Percentiles rank a stretch among this genome's conserved stretches.
phyloP scores from a whole-genome alignment of 139 green algal species.

The Asterochloris erici region DNA sequence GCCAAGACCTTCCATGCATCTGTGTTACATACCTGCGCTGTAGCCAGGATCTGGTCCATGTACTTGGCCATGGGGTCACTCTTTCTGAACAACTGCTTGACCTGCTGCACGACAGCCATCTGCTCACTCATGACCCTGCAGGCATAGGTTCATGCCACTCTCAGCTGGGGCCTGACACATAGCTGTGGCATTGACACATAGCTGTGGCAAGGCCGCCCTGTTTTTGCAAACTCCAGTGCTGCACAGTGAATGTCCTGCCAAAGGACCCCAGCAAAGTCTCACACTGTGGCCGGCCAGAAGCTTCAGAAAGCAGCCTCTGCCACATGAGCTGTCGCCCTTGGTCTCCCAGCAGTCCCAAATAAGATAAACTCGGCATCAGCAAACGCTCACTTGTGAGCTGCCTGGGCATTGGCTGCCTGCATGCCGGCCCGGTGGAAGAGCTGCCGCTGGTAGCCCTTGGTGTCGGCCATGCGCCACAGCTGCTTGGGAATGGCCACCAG shows the following conservation, averaged over 20 bases:
- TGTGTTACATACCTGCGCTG: constrained; percentile 1
- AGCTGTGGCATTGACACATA: neutral
- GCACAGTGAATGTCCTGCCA: neutral
- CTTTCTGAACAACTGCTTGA: constrained; percentile 29
- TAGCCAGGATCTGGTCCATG: constrained; percentile 39
- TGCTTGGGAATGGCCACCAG: constrained; percentile 57
- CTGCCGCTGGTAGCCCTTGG: constrained; percentile 19
- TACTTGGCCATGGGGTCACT: constrained; percentile 32
- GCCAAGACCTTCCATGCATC: neutral
- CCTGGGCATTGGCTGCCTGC: constrained; percentile 26
- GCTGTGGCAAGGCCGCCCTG: no score
- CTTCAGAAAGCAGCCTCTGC: no score
- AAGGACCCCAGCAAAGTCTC: neutral
- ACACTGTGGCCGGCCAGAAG: neutral
- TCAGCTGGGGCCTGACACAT: neutral
- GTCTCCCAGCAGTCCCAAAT: no score
- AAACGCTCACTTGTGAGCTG: constrained; percentile 16
- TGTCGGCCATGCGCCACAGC: constrained; percentile 47
- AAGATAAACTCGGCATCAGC: neutral
- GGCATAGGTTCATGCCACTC: neutral
- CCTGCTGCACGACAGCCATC: constrained; percentile 24
- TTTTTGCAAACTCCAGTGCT: neutral
- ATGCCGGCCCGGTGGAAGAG: constrained; percentile 41
- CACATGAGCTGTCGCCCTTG: no score
- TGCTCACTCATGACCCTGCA: constrained; percentile 27